phyloP scores from a whole-genome alignment of 148 eudicot species.

The Silene conica region DNA sequence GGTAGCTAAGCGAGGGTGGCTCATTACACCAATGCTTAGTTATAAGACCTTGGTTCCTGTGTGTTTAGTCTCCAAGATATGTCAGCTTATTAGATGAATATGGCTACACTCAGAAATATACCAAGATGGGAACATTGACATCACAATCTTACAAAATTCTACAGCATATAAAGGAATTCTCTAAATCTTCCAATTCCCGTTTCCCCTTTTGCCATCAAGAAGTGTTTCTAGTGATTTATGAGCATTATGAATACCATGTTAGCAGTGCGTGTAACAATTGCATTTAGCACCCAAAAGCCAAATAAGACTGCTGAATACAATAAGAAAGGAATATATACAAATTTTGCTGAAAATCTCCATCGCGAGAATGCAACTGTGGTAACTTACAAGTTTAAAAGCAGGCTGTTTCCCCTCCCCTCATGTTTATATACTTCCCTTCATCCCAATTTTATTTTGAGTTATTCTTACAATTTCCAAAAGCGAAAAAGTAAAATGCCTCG shows the following conservation, averaged over 20 bases:
- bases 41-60: neutral
- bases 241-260: neutral
- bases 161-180: neutral
- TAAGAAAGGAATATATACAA: neutral
- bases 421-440: too few species aligned
- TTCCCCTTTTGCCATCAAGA: neutral
- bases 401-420: too few species aligned
- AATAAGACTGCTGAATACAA: neutral
- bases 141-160: neutral
- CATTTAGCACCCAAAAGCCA: neutral
- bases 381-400: neutral
- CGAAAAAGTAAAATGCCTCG: too few species aligned
- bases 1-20: too few species aligned
- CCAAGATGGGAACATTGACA: slow-evolving; percentile 3
- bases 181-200: neutral
- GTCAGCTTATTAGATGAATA: neutral
- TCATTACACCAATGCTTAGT: neutral
- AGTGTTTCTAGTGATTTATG: slow-evolving; percentile 1
- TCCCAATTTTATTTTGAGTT: too few species aligned
- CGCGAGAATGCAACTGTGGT: neutral
- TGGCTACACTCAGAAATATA: neutral
- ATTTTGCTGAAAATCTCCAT: neutral
- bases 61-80: neutral
- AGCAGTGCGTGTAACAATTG: neutral
- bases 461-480: too few species aligned